Evolutionary conservation across 2,329 filamentous ascomycete species (phyloP).

Genomic region (Myotisia sp.): DNA sequence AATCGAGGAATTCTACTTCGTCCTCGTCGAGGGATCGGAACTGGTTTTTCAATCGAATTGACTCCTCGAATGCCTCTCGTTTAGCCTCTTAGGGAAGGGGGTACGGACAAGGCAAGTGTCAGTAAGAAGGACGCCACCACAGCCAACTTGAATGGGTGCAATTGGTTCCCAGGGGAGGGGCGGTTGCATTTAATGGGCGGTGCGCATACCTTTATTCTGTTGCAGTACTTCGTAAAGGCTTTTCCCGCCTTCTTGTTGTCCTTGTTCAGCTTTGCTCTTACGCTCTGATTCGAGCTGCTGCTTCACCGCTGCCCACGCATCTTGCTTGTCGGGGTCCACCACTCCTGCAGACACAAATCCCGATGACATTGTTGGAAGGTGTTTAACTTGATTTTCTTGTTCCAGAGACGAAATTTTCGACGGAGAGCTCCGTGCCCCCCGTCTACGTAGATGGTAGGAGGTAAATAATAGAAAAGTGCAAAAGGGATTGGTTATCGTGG

Average conservation of each 20-base stretch:
- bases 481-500: too few species aligned
- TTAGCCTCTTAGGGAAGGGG: constrained; percentile 30
- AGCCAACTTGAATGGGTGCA: too few species aligned
- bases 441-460: too few species aligned
- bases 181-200: not conserved
- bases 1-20: constrained; percentile 40
- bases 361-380: constrained; percentile 32
- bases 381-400: not conserved
- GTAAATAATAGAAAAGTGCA: too few species aligned
- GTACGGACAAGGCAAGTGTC: too few species aligned
- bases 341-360: constrained; percentile 34
- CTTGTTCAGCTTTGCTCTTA: constrained; percentile 30
- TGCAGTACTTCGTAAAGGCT: constrained; percentile 37
- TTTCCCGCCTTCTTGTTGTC: constrained; percentile 40
- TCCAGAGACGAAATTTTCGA: too few species aligned
- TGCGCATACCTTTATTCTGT: constrained; percentile 33
- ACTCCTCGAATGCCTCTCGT: constrained; percentile 40
- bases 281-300: constrained; percentile 35
- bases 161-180: too few species aligned
- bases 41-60: constrained; percentile 36
- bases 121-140: too few species aligned
- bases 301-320: constrained; percentile 31
- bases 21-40: constrained; percentile 39
- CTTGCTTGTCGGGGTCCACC: constrained; percentile 24
- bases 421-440: too few species aligned